Evolutionary conservation across 495 filamentous ascomycete species (phyloP), one percentile per base, ranked within the genome.

Genomic region (Penicillium coprophilum): DNA sequence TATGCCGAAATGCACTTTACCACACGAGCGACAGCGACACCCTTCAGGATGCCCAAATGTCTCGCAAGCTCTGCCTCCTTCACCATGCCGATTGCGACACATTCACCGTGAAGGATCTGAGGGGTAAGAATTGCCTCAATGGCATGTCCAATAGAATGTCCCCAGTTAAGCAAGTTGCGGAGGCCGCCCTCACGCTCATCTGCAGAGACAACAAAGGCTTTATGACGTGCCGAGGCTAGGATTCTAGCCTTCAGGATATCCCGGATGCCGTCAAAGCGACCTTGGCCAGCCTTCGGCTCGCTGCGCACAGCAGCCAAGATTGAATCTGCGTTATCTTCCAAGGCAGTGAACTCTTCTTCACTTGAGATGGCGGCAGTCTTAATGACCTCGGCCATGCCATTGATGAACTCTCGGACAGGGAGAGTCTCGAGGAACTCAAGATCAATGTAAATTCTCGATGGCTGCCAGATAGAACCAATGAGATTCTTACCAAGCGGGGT

Each of bases 351-450:
- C 66, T 97, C 94, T 13, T 80, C 73, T 69, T 92, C 89, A 63
- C 96, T 82, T 81, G 92, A 97, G 59, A 97, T 97, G 52, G 93
- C 94, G 6, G 94, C 94, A 19, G 94, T 98, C 84, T 97, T 97
- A 67, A 97, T 85, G 53, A 98, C 92, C 76, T 98, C 94, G 48
- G 92, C 94, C 91, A 98, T 96, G 51, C 94, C 94, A 72, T 98
- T 98, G 71, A 97, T 91, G 71, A 98, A 93, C 72, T 98, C 93
- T 54, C 94, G 80, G 46, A 87, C 87, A 4, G 93, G 93, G 27
- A 98, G 79, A 8, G 90, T 96, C 67, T 94, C 91, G 62, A 98
- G 80, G 69, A 98, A 97, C 46, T 86, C 83, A 44, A 97, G 81
- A 74, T 98, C 94, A 58, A 98, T 92, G 66, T 94, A 98, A 61